Percentiles rank a stretch among this genome's conserved stretches.
phyloP scores from a whole-genome alignment of 768 basidiomycete species.

The Suillus lakei region DNA sequence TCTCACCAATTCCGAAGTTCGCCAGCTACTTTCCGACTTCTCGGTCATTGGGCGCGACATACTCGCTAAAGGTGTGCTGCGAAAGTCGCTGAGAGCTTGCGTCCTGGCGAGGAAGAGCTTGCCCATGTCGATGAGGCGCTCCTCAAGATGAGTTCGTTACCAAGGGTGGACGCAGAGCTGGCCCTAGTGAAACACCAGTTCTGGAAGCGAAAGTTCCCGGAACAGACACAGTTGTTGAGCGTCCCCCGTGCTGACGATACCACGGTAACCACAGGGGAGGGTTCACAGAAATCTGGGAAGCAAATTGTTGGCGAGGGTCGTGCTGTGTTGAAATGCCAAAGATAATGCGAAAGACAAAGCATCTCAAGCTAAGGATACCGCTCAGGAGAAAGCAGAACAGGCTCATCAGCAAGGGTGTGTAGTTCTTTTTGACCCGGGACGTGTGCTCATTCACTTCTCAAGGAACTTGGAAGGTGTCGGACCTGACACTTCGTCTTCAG shows the following conservation, averaged over 20 bases:
- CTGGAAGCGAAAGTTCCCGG: conserved; percentile 51
- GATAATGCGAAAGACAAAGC: conserved; percentile 17
- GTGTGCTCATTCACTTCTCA: conserved; percentile 16
- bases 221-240: conserved; percentile 45
- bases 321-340: conserved; percentile 14
- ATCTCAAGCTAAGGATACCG: conserved; percentile 5
- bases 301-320: conserved; percentile 27
- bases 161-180: conserved; percentile 44
- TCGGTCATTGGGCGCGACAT: conserved; percentile 82
- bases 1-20: conserved; percentile 91
- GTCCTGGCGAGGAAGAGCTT: conserved; percentile 68
- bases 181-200: conserved; percentile 51
- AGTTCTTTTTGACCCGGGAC: no score
- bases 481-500: conserved; percentile 23
- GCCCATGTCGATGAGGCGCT: conserved; percentile 71
- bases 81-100: conserved; percentile 71
- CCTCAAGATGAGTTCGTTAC: conserved; percentile 70
- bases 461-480: conserved; percentile 31
- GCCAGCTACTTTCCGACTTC: conserved; percentile 85
- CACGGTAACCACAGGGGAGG: conserved; percentile 36
- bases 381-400: conserved; percentile 13
- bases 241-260: conserved; percentile 55
- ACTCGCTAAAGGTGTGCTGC: conserved; percentile 71
- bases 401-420: conserved; percentile 21
- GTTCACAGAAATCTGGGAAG: conserved; percentile 34